Evolutionary conservation across 2,329 filamentous ascomycete species (phyloP).

Genomic region (Onygena corvina): DNA sequence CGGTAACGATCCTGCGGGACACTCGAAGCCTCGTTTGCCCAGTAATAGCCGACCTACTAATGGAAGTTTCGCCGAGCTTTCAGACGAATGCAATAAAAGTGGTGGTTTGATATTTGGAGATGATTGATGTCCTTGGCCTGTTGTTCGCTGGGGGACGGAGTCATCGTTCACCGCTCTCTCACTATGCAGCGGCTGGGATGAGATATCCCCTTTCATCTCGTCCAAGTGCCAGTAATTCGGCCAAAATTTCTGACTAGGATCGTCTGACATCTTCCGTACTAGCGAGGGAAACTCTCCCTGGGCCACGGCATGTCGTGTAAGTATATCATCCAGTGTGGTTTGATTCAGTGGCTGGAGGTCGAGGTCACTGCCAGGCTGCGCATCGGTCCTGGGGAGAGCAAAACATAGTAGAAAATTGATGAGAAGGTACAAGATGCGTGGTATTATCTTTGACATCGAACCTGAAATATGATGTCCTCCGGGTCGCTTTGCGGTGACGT

Average conservation of each 20-base stretch:
- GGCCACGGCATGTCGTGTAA: background rate
- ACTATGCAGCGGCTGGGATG: background rate
- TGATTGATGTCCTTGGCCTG: background rate
- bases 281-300: constrained; percentile 7
- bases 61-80: background rate
- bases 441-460: background rate
- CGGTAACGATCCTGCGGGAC: constrained; percentile 43
- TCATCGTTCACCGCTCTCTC: constrained; percentile 8
- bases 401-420: background rate
- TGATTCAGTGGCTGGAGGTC: background rate
- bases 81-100: background rate
- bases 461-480: background rate
- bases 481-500: background rate
- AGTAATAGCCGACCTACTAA: background rate
- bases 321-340: background rate
- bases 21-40: constrained; percentile 42
- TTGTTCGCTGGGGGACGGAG: background rate
- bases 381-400: background rate
- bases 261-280: constrained; percentile 35
- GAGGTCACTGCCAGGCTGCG: background rate
- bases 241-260: constrained; percentile 40
- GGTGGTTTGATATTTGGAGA: constrained; percentile 2
- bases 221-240: constrained; percentile 35
- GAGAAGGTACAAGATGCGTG: background rate
- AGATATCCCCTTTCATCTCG: constrained; percentile 8